These are phyloP conservation scores for Fusarium sp. DNA, from an alignment of 2,329 filamentous ascomycete species.

Conservation along the genomic window DNA sequence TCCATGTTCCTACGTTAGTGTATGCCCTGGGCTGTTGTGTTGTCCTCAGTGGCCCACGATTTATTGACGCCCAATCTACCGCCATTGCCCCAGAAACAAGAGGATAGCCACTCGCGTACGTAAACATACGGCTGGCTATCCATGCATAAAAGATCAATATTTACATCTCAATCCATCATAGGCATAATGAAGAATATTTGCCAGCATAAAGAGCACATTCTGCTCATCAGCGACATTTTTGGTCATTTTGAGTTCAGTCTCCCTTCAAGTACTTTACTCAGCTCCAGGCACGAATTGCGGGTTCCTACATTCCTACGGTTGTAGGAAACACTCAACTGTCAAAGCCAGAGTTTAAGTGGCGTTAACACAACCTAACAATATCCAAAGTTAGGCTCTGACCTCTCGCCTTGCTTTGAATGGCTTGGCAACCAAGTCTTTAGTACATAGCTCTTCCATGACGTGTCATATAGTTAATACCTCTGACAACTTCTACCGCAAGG, in stretches of 20 bases:
- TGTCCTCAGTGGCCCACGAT: conserved; percentile 36
- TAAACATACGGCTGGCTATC: background rate
- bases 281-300: conserved; percentile 7
- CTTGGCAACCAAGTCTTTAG: conserved; percentile 12
- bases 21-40: conserved; percentile 26
- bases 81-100: conserved; percentile 45
- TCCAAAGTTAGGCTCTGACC: background rate
- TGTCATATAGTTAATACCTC: conserved; percentile 7
- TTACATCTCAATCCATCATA: background rate
- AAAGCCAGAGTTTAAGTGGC: conserved; percentile 4
- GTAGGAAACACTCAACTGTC: conserved; percentile 2
- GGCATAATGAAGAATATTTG: no score
- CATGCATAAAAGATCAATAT: conserved; percentile 18
- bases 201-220: background rate
- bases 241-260: background rate
- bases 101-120: conserved; percentile 22
- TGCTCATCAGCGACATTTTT: background rate
- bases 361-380: background rate
- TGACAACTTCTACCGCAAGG: background rate
- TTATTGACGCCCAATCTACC: conserved; percentile 44
- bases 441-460: conserved; percentile 14
- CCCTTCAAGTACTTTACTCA: background rate
- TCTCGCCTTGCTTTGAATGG: conserved; percentile 10
- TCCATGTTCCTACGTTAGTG: conserved; percentile 3
- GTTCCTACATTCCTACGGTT: conserved; percentile 20